Conservation (phyloP, 805 yeast species). For the Pichia ethanolica region DNA sequence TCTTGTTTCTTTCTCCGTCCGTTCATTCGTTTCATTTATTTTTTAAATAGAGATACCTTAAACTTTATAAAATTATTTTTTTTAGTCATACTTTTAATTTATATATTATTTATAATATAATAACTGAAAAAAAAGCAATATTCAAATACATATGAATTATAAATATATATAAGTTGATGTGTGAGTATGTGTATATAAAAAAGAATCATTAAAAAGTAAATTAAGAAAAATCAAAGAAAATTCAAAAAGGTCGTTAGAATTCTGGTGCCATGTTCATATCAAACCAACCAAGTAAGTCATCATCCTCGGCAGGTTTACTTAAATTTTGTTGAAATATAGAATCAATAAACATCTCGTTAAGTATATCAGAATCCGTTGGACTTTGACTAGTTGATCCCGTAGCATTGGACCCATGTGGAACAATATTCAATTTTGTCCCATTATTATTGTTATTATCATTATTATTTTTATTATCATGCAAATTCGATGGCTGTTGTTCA, state of each 20-base stretch:
- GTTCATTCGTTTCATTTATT: too few relatives aligned
- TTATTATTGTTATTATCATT: too few relatives aligned
- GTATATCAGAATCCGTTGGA: constrained; percentile 19
- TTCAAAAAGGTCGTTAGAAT: constrained; percentile 27
- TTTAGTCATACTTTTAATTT: too few relatives aligned
- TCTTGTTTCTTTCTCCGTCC: neutral
- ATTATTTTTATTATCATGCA: too few relatives aligned
- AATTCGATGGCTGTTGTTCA: neutral
- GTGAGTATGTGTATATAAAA: neutral
- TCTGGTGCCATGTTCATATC: constrained; percentile 70
- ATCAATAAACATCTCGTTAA: constrained; percentile 31
- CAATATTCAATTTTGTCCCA: neutral
- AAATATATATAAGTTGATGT: neutral
- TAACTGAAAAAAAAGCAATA: too few relatives aligned
- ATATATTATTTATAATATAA: too few relatives aligned
- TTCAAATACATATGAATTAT: too few relatives aligned
- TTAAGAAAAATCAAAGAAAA: neutral
- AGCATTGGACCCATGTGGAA: neutral
- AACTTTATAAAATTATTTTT: too few relatives aligned
- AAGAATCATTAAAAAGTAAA: neutral
- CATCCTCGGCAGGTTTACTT: constrained; percentile 71
- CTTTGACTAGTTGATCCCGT: constrained; percentile 13
- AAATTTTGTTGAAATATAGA: constrained; percentile 74
- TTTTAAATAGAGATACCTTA: too few relatives aligned
- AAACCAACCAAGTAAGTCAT: constrained; percentile 92